Percentiles rank a stretch among this genome's conserved stretches.
Evolutionary conservation across 2,329 filamentous ascomycete genomes (phyloP).

Genomic region (Pseudopyricularia cyperi): DNA sequence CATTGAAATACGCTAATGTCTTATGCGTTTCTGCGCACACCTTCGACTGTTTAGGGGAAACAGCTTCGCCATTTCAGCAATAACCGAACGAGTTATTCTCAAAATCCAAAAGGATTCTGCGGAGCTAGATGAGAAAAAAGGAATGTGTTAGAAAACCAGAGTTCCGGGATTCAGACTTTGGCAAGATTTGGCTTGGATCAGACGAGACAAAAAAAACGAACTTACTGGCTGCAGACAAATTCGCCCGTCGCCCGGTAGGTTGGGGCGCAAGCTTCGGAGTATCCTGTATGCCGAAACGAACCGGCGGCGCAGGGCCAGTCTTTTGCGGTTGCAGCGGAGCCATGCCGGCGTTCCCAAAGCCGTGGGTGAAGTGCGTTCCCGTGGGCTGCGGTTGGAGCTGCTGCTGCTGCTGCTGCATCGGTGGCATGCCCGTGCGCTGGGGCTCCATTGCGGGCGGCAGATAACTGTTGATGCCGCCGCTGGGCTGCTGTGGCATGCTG

Average conservation of each 20-base stretch:
- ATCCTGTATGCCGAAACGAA: conserved; percentile 74
- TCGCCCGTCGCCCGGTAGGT: conserved; percentile 78
- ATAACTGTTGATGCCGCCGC: conserved; percentile 38
- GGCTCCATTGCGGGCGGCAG: conserved; percentile 48
- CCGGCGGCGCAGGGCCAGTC: conserved; percentile 74
- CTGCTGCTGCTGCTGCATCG: conserved; percentile 23
- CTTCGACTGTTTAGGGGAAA: neutral
- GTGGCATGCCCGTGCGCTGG: conserved; percentile 40
- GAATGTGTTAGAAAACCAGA: conserved; percentile 4
- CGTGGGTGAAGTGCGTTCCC: conserved; percentile 27
- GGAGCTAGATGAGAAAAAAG: conserved; percentile 10
- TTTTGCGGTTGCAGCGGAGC: conserved; percentile 61
- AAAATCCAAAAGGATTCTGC: conserved; percentile 18
- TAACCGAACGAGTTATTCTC: neutral
- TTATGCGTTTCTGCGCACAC: too few species aligned
- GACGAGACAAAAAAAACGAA: conserved; percentile 17
- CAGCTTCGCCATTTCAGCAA: neutral
- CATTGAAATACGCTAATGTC: too few species aligned
- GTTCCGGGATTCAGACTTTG: neutral
- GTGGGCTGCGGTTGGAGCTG: conserved; percentile 34
- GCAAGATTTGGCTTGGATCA: neutral
- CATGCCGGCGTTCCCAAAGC: conserved; percentile 24
- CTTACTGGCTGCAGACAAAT: conserved; percentile 92
- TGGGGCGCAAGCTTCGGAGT: conserved; percentile 72
- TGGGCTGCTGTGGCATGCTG: conserved; percentile 16